Conservation (phyloP, 169 alveolate species). For the Babesia divergens region DNA sequence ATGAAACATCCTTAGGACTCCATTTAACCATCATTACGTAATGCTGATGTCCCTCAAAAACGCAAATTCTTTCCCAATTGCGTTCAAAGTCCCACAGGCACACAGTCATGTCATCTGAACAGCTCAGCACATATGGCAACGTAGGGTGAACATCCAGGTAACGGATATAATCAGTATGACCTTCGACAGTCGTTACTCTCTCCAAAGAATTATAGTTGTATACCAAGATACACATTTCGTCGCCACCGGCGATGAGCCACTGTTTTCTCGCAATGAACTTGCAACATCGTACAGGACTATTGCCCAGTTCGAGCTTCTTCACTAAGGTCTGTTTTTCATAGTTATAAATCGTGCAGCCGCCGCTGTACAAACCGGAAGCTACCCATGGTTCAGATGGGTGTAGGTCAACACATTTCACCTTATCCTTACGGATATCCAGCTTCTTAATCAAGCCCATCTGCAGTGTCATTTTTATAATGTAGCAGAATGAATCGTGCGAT, state of each 20-base stretch:
- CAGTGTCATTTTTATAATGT: conserved; percentile 90
- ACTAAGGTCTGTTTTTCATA: conserved; percentile 87
- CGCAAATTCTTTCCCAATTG: conserved; percentile 87
- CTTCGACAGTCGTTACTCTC: conserved; percentile 90
- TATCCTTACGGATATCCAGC: conserved; percentile 88
- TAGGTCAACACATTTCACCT: conserved; percentile 94
- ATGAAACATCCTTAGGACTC: conserved; percentile 95
- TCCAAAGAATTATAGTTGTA: conserved; percentile 96
- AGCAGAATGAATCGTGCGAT: too few relatives aligned
- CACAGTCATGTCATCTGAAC: conserved; percentile 96
- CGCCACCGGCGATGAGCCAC: conserved; percentile 93
- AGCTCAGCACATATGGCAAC: conserved; percentile 90
- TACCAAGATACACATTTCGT: conserved; percentile 90
- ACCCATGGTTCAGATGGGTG: conserved; percentile 96
- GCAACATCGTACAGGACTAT: conserved; percentile 92
- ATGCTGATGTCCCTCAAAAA: conserved; percentile 96
- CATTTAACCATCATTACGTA: conserved; percentile 96
- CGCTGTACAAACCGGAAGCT: conserved; percentile 91
- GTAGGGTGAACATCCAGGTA: conserved; percentile 94
- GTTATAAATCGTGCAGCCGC: conserved; percentile 86
- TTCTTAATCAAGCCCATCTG: conserved; percentile 91
- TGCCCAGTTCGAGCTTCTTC: conserved; percentile 90
- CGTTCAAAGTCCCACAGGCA: conserved; percentile 94
- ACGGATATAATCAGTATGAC: conserved; percentile 97
- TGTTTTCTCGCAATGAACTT: conserved; percentile 92